phyloP scores from a whole-genome alignment of 805 yeast genomes.

The Kurtzmaniella fragi region DNA sequence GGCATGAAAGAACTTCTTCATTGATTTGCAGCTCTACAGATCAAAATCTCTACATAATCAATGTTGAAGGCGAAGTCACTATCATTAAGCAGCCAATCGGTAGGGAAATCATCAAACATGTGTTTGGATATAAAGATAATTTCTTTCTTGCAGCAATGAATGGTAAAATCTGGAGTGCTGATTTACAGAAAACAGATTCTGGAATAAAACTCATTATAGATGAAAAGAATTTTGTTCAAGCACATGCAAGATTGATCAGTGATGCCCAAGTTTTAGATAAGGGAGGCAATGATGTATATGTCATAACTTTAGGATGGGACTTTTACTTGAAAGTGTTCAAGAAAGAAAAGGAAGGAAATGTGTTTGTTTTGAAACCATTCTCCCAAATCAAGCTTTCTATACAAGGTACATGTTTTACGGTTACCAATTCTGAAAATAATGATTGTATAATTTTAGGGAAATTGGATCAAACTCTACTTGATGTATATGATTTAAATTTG shows the following conservation, averaged over 20 bases:
- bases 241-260: slow-evolving; percentile 31
- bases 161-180: slow-evolving; percentile 28
- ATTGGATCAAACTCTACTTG: slow-evolving; percentile 53
- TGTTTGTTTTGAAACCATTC: slow-evolving; percentile 5
- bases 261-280: slow-evolving; percentile 26
- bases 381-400: slow-evolving; percentile 34
- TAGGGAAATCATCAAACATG: slow-evolving; percentile 30
- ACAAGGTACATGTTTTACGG: slow-evolving; percentile 49
- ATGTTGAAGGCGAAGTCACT: slow-evolving; percentile 11
- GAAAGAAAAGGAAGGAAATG: slow-evolving; percentile 13
- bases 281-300: slow-evolving; percentile 27
- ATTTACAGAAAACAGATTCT: not conserved
- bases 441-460: slow-evolving; percentile 53
- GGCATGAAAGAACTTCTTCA: slow-evolving; percentile 1
- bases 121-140: slow-evolving; percentile 17
- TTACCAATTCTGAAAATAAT: slow-evolving; percentile 15
- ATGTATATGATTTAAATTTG: slow-evolving; percentile 34
- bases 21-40: slow-evolving; percentile 16
- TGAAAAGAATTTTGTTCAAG: slow-evolving; percentile 16
- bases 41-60: slow-evolving; percentile 12
- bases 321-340: slow-evolving; percentile 32
- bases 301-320: slow-evolving; percentile 63
- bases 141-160: slow-evolving; percentile 49
- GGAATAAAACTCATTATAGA: slow-evolving; percentile 3
- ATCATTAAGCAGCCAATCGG: slow-evolving; percentile 14